phyloP scores from a whole-genome alignment of 768 basidiomycete genomes.

The Rubroboletus pulcherrimus region DNA sequence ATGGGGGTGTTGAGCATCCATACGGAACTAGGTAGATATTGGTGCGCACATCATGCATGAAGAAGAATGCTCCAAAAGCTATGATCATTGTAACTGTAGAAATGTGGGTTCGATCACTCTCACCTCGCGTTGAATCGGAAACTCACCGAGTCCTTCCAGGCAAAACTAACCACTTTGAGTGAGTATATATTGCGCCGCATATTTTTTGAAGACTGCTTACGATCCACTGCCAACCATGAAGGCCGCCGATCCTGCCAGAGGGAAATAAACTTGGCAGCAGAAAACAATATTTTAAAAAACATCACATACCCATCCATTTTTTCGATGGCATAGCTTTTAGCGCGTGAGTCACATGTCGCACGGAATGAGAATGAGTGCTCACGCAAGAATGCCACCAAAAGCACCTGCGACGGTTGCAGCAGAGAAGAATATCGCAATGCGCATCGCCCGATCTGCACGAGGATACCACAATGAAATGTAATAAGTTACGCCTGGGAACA shows the following conservation, averaged over 20 bases:
- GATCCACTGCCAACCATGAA: constrained; percentile 39
- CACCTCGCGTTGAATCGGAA: background rate
- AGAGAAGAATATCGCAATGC: constrained; percentile 61
- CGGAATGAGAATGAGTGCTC: constrained; percentile 12
- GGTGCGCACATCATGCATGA: constrained; percentile 46
- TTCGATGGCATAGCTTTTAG: constrained; percentile 34
- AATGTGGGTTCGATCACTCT: background rate
- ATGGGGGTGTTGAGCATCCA: background rate
- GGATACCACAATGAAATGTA: constrained; percentile 60
- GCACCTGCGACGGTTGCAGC: constrained; percentile 54
- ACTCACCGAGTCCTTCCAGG: constrained; percentile 28
- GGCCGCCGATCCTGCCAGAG: constrained; percentile 21
- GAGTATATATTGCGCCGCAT: background rate
- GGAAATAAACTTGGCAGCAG: background rate
- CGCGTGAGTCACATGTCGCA: background rate
- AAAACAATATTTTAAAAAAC: constrained; percentile 8
- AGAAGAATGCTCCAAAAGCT: constrained; percentile 39
- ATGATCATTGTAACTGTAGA: constrained; percentile 21
- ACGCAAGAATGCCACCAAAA: constrained; percentile 50
- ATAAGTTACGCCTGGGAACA: constrained; percentile 41
- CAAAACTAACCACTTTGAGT: constrained; percentile 26
- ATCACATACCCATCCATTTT: constrained; percentile 30
- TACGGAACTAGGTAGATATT: background rate
- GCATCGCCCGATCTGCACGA: constrained; percentile 50
- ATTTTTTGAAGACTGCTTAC: constrained; percentile 20